Base-by-base conservation (phyloP, 805 yeast genomes). In the Kluyveromyces dobzhanskii region DNA sequence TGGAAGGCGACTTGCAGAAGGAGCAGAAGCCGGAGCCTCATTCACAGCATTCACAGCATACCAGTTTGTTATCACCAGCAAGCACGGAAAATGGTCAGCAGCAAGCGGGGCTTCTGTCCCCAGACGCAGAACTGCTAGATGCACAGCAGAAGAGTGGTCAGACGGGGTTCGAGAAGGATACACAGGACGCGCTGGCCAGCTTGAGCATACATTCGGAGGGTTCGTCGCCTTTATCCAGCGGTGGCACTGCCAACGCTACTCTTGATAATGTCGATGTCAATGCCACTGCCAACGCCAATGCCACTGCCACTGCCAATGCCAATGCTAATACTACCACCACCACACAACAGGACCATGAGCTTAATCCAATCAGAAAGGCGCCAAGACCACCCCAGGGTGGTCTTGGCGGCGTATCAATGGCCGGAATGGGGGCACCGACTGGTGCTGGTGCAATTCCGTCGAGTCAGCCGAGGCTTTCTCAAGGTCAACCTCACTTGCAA, bases 391-490 rank as follows among this genome's bases (percentile, higher is more conserved):
- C 30, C 33, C 40, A 35, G 33, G 34, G 39, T 27, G 23, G 17
- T 19, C 38, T 13, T 13, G 17, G 12, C 19, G n/a, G n/a, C n/a
- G n/a, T n/a, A n/a, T n/a, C n/a, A n/a, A n/a, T n/a, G n/a, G n/a
- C n/a, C n/a, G n/a, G n/a, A n/a, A n/a, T n/a, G n/a, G n/a, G n/a
- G n/a, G n/a, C 11, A 27, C 30, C 30, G 30, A 5, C 30, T 32
- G 35, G 13, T 18, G 14, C 35, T 57, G 38, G 19, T 17, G 13
- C 11, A 5, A 11, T n/a, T 7, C 6, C 11, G 30, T n/a, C 30
- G 11, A 27, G 59, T 30, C 44, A 74, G 85, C 83, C 92, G 78
- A 80, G 69, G 71, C 71, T 54, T 75, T 75, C 45, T 78, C 95
- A 66, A n/a, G 28, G 27, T 10, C 28, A 32, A 6, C 35, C 26